phyloP scores from a whole-genome alignment of 1,139 yeast species.

The Yamadazyma triangularis region DNA sequence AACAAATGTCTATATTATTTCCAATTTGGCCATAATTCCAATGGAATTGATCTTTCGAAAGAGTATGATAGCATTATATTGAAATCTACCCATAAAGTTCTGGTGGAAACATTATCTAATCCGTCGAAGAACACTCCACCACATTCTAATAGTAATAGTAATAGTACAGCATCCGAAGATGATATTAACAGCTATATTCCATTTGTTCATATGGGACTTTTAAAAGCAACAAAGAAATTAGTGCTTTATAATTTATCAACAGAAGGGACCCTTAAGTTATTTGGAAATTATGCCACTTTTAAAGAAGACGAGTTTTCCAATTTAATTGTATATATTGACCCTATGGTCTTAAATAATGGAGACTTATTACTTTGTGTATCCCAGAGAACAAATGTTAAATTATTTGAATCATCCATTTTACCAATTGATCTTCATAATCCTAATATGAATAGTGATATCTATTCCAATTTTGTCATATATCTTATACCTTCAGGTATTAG shows the following conservation, averaged over 20 bases:
- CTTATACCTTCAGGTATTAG: slow-evolving; percentile 74
- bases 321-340: slow-evolving; percentile 47
- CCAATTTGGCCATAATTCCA: slow-evolving; percentile 37
- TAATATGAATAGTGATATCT: slow-evolving; percentile 7
- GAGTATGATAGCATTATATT: slow-evolving; percentile 31
- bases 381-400: slow-evolving; percentile 21
- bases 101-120: slow-evolving; percentile 16
- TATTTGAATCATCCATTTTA: slow-evolving; percentile 27
- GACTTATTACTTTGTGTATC: slow-evolving; percentile 37
- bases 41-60: slow-evolving; percentile 26
- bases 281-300: slow-evolving; percentile 51
- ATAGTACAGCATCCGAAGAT: too few relatives aligned
- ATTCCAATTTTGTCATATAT: slow-evolving; percentile 46
- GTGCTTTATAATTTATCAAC: slow-evolving; percentile 44
- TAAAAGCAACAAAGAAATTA: slow-evolving; percentile 57
- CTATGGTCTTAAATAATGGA: slow-evolving; percentile 51
- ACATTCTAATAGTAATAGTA: too few relatives aligned
- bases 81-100: slow-evolving; percentile 25
- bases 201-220: slow-evolving; percentile 50
- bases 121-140: slow-evolving; percentile 19
- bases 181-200: slow-evolving; percentile 24
- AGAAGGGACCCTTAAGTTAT: slow-evolving; percentile 36
- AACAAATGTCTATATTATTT: slow-evolving; percentile 61
- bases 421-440: slow-evolving; percentile 11
- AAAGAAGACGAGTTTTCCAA: slow-evolving; percentile 12